Conservation (phyloP, 2,329 filamentous ascomycete species). For the Pyricularia sp. region DNA sequence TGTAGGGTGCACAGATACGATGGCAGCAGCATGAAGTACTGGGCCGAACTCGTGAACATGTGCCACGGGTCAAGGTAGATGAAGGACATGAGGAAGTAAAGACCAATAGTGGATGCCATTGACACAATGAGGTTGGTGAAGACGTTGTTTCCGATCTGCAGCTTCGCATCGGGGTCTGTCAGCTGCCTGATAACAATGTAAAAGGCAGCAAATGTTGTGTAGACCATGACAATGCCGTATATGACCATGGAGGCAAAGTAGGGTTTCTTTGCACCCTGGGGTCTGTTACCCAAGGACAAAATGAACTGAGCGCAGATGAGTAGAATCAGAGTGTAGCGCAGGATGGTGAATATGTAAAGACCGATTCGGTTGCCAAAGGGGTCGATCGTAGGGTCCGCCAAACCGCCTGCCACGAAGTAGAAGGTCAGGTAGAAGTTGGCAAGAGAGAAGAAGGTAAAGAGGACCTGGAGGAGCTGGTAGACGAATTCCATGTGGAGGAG, state of each 20-base stretch:
- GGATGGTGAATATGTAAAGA: slow-evolving; percentile 69
- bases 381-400: slow-evolving; percentile 66
- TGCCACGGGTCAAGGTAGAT: slow-evolving; percentile 98
- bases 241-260: slow-evolving; percentile 79
- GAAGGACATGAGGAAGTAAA: slow-evolving; percentile 95
- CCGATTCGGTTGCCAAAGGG: slow-evolving; percentile 86
- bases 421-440: slow-evolving; percentile 99
- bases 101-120: slow-evolving; percentile 72
- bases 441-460: slow-evolving; percentile 96
- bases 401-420: slow-evolving; percentile 89
- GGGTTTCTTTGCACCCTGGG: slow-evolving; percentile 84
- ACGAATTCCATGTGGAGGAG: slow-evolving; percentile 89
- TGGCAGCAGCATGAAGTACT: slow-evolving; percentile 88
- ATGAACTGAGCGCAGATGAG: slow-evolving; percentile 95
- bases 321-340: slow-evolving; percentile 75
- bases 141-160: slow-evolving; percentile 62
- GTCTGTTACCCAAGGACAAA: slow-evolving; percentile 86
- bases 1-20: slow-evolving; percentile 94
- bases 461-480: slow-evolving; percentile 82
- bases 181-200: slow-evolving; percentile 85
- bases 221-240: slow-evolving; percentile 90
- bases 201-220: slow-evolving; percentile 79
- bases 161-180: slow-evolving; percentile 21
- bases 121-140: slow-evolving; percentile 94
- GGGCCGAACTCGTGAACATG: slow-evolving; percentile 82